phyloP scores from a whole-genome alignment of 768 basidiomycete genomes.

The Lyophyllum atratum region DNA sequence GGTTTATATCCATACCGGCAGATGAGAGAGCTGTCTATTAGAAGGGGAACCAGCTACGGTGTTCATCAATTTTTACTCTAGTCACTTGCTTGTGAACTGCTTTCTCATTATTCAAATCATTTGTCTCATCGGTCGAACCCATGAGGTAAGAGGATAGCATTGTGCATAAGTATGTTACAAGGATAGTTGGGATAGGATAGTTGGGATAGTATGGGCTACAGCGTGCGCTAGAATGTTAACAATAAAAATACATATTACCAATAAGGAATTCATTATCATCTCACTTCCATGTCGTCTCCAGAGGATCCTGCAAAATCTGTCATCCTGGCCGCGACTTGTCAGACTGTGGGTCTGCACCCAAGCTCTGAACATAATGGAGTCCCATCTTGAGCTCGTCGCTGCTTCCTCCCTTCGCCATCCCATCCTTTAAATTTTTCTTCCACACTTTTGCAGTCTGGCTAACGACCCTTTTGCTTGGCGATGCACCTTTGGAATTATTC shows the following conservation, averaged over 20 bases:
- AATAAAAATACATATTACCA: constrained; percentile 8
- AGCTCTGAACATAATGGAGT: constrained; percentile 68
- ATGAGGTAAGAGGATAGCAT: constrained; percentile 12
- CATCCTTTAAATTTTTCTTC: constrained; percentile 20
- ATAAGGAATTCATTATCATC: neutral
- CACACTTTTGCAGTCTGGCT: constrained; percentile 70
- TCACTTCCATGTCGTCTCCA: constrained; percentile 6
- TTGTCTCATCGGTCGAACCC: constrained; percentile 1
- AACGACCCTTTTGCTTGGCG: constrained; percentile 46
- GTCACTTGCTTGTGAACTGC: constrained; percentile 12
- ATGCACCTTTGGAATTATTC: constrained; percentile 16
- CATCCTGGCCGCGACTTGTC: constrained; percentile 30
- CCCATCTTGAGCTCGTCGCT: constrained; percentile 70
- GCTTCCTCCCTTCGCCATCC: constrained; percentile 38
- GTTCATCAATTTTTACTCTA: constrained; percentile 15
- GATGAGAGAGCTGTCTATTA: constrained; percentile 4
- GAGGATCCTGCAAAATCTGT: constrained; percentile 53
- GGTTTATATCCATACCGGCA: constrained; percentile 8
- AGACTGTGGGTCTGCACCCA: constrained; percentile 52
- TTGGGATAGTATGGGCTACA: constrained; percentile 14
- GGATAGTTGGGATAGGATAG: too few relatives aligned
- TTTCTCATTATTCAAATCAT: constrained; percentile 15
- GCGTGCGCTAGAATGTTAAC: constrained; percentile 5
- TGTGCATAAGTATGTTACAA: constrained; percentile 15
- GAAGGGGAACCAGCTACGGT: constrained; percentile 11